Percentiles rank a stretch among this genome's conserved stretches.
These are phyloP conservation scores for Nemania abortiva DNA, from an alignment of 2,329 filamentous ascomycete species.

Conservation along the genomic window DNA sequence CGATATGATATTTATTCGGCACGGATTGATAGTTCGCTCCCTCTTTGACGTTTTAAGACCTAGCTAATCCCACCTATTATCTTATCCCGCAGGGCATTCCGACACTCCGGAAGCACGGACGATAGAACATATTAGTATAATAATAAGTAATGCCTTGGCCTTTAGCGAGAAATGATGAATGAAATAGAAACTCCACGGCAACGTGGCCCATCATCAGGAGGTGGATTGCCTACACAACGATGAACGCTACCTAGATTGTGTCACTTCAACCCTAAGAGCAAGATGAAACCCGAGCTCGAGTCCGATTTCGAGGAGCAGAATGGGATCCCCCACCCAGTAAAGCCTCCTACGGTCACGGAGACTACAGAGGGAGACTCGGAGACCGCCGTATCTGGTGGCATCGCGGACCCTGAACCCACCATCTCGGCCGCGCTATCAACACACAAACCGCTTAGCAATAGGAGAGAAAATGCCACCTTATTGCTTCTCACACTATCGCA, in stretches of 20 bases:
- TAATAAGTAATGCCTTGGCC: neutral
- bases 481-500: neutral
- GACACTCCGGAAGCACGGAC: neutral
- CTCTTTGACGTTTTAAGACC: no score
- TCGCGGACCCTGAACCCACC: neutral
- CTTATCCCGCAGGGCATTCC: neutral
- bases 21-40: no score
- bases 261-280: neutral
- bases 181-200: neutral
- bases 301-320: neutral
- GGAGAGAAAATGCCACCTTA: neutral
- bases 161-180: neutral
- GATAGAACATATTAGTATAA: neutral
- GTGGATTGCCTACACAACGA: neutral
- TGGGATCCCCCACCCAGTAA: neutral
- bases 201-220: neutral
- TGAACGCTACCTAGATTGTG: neutral
- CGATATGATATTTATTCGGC: no score
- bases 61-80: neutral
- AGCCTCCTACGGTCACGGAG: neutral
- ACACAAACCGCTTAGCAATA: neutral
- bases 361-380: neutral
- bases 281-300: neutral
- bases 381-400: neutral
- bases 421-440: neutral